Evolutionary conservation across 2,329 filamentous ascomycete genomes (phyloP).

Genomic region (Penicillium janthinellum): DNA sequence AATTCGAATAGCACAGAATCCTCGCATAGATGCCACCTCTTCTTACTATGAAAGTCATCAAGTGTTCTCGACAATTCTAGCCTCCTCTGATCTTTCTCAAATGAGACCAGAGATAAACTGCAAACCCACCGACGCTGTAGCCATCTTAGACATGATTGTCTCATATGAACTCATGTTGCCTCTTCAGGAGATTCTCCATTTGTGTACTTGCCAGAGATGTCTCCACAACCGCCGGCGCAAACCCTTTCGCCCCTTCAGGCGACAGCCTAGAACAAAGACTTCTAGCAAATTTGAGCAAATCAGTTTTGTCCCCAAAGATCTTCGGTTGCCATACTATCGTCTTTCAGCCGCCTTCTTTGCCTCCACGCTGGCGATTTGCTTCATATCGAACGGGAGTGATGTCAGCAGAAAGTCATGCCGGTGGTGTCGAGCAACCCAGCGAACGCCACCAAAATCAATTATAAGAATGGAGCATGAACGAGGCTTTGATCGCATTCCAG

Average conservation of each 20-base stretch:
- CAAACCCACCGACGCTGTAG: not conserved
- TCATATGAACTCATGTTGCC: not conserved
- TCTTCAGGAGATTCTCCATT: not conserved
- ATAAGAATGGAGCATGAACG: slow-evolving; percentile 13
- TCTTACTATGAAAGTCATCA: not conserved
- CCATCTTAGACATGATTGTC: not conserved
- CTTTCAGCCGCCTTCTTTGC: slow-evolving; percentile 7
- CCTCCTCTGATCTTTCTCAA: not conserved
- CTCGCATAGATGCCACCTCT: not conserved
- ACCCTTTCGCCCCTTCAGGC: slow-evolving; percentile 21
- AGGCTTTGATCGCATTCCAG: not conserved
- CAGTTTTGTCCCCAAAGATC: not conserved
- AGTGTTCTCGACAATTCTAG: not conserved
- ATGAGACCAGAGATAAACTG: not conserved
- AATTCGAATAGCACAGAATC: not conserved
- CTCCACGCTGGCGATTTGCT: slow-evolving; percentile 12
- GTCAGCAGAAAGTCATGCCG: slow-evolving; percentile 21
- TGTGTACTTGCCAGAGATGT: not conserved
- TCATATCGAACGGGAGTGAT: slow-evolving; percentile 14
- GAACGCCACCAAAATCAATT: slow-evolving; percentile 21
- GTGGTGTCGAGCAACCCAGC: not conserved
- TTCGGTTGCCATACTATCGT: not conserved
- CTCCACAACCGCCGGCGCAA: not conserved
- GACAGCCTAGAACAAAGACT: slow-evolving; percentile 14
- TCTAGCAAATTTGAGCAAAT: slow-evolving; percentile 7